Conservation (phyloP, 2,329 filamentous ascomycete species). For the Lasiodiplodia sp. region DNA sequence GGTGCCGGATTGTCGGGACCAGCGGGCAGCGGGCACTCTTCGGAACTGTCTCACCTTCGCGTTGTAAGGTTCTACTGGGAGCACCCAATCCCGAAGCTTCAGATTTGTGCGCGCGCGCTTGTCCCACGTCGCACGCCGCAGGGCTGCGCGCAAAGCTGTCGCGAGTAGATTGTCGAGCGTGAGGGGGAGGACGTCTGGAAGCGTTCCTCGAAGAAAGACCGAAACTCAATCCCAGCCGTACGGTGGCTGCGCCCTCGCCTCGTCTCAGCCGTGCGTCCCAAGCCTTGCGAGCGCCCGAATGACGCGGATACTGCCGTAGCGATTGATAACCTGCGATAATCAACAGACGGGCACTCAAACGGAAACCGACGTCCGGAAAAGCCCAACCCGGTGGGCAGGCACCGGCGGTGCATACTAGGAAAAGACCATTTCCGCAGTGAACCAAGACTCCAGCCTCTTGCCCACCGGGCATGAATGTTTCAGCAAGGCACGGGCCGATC, state of each 20-base stretch:
- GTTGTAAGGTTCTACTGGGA: not conserved
- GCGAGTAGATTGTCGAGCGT: not conserved
- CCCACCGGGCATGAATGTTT: constrained; percentile 4
- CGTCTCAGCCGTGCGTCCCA: not conserved
- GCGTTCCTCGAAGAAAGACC: not conserved
- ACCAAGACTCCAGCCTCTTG: not conserved
- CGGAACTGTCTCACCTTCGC: not conserved
- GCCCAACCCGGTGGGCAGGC: not conserved
- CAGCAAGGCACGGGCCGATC: not conserved
- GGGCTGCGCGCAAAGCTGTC: not conserved
- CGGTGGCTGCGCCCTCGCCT: not conserved
- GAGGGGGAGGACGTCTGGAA: not conserved
- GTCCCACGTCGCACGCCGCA: not conserved
- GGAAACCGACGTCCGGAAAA: not conserved
- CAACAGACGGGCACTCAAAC: not conserved
- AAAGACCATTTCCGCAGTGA: not conserved
- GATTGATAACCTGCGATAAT: not conserved
- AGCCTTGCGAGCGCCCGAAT: not conserved
- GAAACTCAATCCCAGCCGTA: not conserved
- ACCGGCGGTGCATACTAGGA: not conserved
- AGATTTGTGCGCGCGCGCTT: not conserved
- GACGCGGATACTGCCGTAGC: not conserved
- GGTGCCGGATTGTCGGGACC: not conserved
- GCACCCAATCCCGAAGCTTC: not conserved
- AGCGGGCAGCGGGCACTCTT: not conserved